A percentile compares a stretch with the other conserved stretches of the same genome.
These are phyloP conservation scores for Lyophyllum semitale DNA, from an alignment of 768 basidiomycete species.

Conservation along the genomic window DNA sequence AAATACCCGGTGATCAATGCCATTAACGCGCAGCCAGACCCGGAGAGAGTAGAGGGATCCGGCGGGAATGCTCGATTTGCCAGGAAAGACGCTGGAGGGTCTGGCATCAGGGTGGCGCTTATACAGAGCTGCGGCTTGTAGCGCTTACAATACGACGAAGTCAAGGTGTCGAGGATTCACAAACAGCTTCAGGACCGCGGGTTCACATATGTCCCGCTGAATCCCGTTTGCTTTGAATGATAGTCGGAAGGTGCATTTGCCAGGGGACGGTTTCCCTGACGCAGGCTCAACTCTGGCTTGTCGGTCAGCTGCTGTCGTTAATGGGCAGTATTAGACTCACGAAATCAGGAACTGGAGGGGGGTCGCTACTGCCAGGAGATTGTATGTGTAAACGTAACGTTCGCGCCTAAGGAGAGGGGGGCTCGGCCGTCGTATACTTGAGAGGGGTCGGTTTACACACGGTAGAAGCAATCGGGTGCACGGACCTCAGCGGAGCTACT, in stretches of 20 bases:
- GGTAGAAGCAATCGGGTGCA: background rate
- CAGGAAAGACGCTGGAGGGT: conserved; percentile 54
- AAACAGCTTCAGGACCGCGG: conserved; percentile 44
- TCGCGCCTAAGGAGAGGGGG: conserved; percentile 31
- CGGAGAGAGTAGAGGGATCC: conserved; percentile 59
- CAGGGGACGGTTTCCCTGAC: conserved; percentile 38
- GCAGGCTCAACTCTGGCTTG: conserved; percentile 45
- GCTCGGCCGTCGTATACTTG: conserved; percentile 10
- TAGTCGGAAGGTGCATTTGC: conserved; percentile 55
- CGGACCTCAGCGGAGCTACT: conserved; percentile 20
- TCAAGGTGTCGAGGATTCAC: conserved; percentile 57
- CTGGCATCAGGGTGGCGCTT: conserved; percentile 5
- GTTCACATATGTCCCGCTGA: conserved; percentile 53
- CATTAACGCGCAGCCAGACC: conserved; percentile 61
- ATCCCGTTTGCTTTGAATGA: conserved; percentile 56
- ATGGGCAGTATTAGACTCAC: conserved; percentile 34
- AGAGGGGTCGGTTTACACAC: background rate
- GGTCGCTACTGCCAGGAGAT: conserved; percentile 41
- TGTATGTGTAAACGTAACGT: conserved; percentile 56
- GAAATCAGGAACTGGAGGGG: conserved; percentile 52
- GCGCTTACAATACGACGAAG: conserved; percentile 63
- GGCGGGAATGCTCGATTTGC: conserved; percentile 55
- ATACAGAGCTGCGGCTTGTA: background rate
- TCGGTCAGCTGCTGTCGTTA: conserved; percentile 1
- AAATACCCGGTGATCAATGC: conserved; percentile 65